A percentile compares a stretch with the other conserved stretches of the same genome.
Conservation (phyloP, 2,329 filamentous ascomycete species). For the Venturia aucupariae region DNA sequence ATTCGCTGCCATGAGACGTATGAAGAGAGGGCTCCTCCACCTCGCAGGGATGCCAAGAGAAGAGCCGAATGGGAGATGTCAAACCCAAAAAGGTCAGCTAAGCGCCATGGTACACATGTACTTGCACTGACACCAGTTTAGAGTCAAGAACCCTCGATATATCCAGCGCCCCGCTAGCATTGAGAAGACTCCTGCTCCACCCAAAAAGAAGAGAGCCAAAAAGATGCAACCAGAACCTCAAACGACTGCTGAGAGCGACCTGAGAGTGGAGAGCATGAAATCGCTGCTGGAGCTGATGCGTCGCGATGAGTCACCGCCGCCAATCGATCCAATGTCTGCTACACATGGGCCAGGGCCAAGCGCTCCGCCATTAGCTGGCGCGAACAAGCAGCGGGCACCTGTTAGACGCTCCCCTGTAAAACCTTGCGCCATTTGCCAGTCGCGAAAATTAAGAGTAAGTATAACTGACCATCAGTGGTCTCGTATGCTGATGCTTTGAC, state of each 20-base stretch:
- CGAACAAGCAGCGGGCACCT: not conserved
- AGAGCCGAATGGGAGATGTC: constrained; percentile 27
- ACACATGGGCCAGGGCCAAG: not conserved
- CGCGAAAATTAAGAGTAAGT: not conserved
- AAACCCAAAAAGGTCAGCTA: constrained; percentile 24
- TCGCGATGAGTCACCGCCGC: constrained; percentile 15
- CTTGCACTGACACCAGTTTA: not conserved
- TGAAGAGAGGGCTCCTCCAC: constrained; percentile 33
- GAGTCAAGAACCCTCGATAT: constrained; percentile 11
- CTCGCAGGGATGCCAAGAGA: constrained; percentile 32
- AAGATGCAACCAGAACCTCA: constrained; percentile 15
- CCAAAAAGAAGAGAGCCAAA: constrained; percentile 18
- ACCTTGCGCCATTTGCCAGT: constrained; percentile 12
- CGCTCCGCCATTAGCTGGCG: not conserved
- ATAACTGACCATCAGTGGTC: not conserved
- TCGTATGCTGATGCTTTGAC: not conserved
- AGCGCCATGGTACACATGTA: not conserved
- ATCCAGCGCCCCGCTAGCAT: constrained; percentile 12
- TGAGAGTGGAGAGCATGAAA: constrained; percentile 28
- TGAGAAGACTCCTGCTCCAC: constrained; percentile 12
- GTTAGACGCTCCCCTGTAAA: not conserved
- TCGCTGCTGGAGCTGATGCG: constrained; percentile 30
- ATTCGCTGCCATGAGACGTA: constrained; percentile 38
- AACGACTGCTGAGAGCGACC: constrained; percentile 30
- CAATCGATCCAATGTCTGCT: not conserved